Evolutionary conservation across 148 eudicot species (phyloP).

Genomic region (Vaccinium darrowii): DNA sequence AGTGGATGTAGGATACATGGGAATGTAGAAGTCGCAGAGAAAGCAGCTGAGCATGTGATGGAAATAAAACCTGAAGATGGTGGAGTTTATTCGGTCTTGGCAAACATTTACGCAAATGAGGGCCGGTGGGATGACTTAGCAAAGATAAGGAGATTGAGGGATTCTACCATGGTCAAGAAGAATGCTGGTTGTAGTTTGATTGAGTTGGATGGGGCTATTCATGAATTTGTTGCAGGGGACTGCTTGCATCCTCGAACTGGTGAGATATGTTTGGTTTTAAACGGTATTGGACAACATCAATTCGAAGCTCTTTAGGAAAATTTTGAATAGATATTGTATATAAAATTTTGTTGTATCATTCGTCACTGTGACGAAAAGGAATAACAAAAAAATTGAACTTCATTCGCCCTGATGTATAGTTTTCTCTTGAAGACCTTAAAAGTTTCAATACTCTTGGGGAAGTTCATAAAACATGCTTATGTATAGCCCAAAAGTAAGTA

Average conservation of each 20-base stretch:
- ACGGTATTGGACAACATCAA: constrained; percentile 47
- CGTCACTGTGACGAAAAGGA: background rate
- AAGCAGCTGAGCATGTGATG: constrained; percentile 57
- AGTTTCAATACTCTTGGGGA: background rate
- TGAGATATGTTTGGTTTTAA: constrained; percentile 47
- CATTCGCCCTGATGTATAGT: background rate
- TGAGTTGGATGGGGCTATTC: constrained; percentile 49
- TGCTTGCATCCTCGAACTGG: constrained; percentile 50
- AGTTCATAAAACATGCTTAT: background rate
- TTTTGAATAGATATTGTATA: background rate
- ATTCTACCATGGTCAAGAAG: constrained; percentile 48
- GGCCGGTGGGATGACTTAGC: constrained; percentile 70
- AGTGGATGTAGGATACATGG: constrained; percentile 77
- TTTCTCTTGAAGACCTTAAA: background rate
- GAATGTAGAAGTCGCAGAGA: constrained; percentile 61
- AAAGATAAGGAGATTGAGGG: constrained; percentile 55
- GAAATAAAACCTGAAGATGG: constrained; percentile 69
- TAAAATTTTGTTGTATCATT: background rate
- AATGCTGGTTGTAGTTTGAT: constrained; percentile 75
- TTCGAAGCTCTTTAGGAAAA: constrained; percentile 26
- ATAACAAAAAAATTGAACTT: background rate
- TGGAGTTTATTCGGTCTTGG: constrained; percentile 75
- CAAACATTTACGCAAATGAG: constrained; percentile 63
- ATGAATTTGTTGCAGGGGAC: constrained; percentile 78
- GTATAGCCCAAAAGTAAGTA: background rate